Evolutionary conservation across 1,284 basidiomycete species (phyloP), one percentile per base, ranked within the genome.

Genomic region (Boletus mariae): DNA sequence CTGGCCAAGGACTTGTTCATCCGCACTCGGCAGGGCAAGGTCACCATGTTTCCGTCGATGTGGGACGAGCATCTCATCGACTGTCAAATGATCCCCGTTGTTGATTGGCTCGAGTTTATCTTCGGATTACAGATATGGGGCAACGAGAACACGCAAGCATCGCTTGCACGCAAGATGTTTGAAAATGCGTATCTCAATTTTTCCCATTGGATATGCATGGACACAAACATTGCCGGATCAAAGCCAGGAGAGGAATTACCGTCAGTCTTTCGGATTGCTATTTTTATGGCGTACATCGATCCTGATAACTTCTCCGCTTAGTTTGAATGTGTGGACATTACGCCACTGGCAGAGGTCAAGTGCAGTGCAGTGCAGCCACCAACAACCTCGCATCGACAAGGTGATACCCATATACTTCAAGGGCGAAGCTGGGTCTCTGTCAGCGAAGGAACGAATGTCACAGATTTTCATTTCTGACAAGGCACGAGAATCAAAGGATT

Each of bases 131-230:
- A 20, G 5, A 20, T 57, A 26, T 57, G 49, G 52, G 31, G 17
- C 17, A 0, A n/a, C n/a, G 13, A 8, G 10, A 35, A n/a, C n/a
- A n/a, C n/a, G n/a, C n/a, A n/a, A n/a, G n/a, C n/a, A 11, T 41
- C 9, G 5, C 1, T 37, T 1, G 41, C 37, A n/a, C 28, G 34
- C 8, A 1, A 34, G 3, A 25, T 12, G 2, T 61, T 53, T n/a
- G 1, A 51, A 28, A 7, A 55, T 28, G 57, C 48, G 0, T 57
- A 45, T 43, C 1, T 54, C 4, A 57, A 57, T 31, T 55, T 60
- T 20, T 60, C 45, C 2, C 52, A 62, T 15, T 52, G 54, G 50
- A 38, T 68, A 53, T 70, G 67, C 40, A 26, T 42, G 40, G 35
- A n/a, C 15, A n/a, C 13, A 7, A 37, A 15, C 35, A n/a, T 37